Base-by-base conservation (phyloP, 1,284 basidiomycete species). In the Rhodotorula glutinis region DNA sequence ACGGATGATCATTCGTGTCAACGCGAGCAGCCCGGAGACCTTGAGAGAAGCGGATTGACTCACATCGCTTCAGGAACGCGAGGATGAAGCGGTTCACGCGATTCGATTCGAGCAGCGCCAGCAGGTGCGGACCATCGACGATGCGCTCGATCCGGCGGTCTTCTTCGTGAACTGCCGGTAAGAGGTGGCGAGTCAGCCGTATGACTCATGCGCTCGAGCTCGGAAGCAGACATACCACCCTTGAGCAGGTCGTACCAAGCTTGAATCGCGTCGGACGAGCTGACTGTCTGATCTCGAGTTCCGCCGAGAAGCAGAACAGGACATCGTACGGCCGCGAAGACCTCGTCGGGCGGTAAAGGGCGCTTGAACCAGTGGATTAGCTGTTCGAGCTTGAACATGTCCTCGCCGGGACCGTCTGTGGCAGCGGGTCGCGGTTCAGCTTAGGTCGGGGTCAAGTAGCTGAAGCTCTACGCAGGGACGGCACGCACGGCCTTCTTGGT, bases 301-400 rank as follows among this genome's bases (percentile, higher is more conserved):
- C 61, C 66, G 21, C 54, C 53, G 13, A 67, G 62, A 17, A 67
- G 52, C 10, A 67, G 47, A 1, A 49, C 38, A 11, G 66, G 66
- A n/a, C 61, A 60, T 1, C 25, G 23, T 25, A 67, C 47, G 17
- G 38, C 52, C 11, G 53, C 57, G 19, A 63, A 67, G 13, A 63
- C 57, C 14, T 60, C 66, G 11, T 25, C 23, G 13, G 66, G 27
- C 0, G 57, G 57, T 2, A 49, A 19, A 21, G 53, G 44, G 14
- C 66, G 66, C 33, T 54, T 33, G 54, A 67, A 67, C 66, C 66
- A 67, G 40, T 47, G 41, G 2, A 67, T 21, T 0, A 67, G 57
- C 43, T 63, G 65, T 1, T 53, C 40, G 9, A 63, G 7, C 49
- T 52, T 55, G 57, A 59, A 62, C 27, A 47, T n/a, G 46, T 59